Evolutionary conservation across 192 early-diverging fungal species (phyloP).

Genomic region (Phlyctochytrium bullatum): DNA sequence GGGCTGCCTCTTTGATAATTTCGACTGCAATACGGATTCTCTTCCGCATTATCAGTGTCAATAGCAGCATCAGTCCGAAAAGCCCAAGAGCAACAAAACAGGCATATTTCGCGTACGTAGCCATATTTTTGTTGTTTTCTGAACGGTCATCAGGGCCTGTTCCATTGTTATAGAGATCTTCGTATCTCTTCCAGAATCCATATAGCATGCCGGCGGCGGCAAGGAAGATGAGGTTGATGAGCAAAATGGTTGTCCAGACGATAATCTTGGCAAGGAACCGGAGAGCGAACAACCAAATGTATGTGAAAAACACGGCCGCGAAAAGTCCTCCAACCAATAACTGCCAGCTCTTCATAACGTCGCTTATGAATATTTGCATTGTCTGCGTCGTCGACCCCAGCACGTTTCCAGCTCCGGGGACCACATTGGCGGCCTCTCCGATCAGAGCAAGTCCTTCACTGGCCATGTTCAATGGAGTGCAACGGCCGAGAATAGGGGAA

Average conservation of each 20-base stretch:
- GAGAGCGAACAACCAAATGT: constrained; percentile 42
- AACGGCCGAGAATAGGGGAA: constrained; percentile 3
- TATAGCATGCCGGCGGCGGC: constrained; percentile 31
- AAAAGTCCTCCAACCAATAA: constrained; percentile 8
- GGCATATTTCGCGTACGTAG: neutral
- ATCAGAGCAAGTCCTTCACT: neutral
- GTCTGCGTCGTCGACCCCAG: neutral
- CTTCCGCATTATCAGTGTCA: constrained; percentile 45
- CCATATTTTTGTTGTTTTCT: constrained; percentile 3
- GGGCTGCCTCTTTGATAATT: constrained; percentile 48
- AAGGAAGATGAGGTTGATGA: constrained; percentile 31
- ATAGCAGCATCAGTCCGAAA: constrained; percentile 36
- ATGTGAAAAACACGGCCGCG: constrained; percentile 25
- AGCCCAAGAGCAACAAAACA: constrained; percentile 22
- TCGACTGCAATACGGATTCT: constrained; percentile 51
- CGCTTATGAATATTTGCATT: constrained; percentile 8
- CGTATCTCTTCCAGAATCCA: constrained; percentile 30
- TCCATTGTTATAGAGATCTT: constrained; percentile 11
- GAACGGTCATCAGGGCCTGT: constrained; percentile 16
- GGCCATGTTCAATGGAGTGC: constrained; percentile 4
- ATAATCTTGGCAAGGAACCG: constrained; percentile 32
- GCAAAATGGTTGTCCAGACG: constrained; percentile 42
- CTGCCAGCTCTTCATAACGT: constrained; percentile 14
- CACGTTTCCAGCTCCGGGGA: neutral
- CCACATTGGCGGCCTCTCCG: neutral